These are phyloP conservation scores for Volvox carteri DNA, from an alignment of 163 green algal genomes.

Conservation along the genomic window DNA sequence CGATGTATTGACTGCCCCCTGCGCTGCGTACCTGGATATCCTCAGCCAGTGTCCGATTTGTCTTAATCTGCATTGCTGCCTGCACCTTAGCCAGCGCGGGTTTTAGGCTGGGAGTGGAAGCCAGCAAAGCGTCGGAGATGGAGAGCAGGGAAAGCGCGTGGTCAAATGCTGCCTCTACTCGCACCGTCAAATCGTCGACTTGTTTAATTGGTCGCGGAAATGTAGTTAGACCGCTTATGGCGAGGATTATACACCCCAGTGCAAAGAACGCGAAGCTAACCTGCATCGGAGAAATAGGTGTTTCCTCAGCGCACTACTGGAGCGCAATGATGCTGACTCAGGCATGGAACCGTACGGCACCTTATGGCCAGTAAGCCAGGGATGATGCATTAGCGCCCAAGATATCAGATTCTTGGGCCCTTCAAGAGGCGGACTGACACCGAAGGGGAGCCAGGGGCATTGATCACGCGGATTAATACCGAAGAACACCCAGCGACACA, in stretches of 20 bases:
- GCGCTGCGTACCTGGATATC: too few relatives aligned
- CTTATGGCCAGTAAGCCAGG: slow-evolving; percentile 42
- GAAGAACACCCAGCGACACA: slow-evolving; percentile 4
- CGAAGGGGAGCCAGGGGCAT: too few relatives aligned
- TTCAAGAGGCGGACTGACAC: too few relatives aligned
- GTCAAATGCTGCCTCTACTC: not conserved
- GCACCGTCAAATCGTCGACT: not conserved
- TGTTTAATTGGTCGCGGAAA: not conserved
- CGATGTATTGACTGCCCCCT: too few relatives aligned
- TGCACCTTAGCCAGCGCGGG: not conserved
- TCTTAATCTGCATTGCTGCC: not conserved
- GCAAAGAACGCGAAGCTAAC: slow-evolving; percentile 34
- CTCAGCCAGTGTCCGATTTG: too few relatives aligned
- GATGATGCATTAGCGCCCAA: slow-evolving; percentile 39
- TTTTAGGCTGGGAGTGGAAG: not conserved
- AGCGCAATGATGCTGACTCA: too few relatives aligned
- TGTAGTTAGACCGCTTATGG: not conserved
- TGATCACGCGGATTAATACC: not conserved
- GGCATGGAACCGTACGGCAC: too few relatives aligned
- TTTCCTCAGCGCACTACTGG: too few relatives aligned
- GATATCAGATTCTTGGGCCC: slow-evolving; percentile 2
- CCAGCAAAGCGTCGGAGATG: slow-evolving; percentile 1
- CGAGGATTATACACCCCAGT: not conserved
- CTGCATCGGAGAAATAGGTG: not conserved
- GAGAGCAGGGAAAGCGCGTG: not conserved